Evolutionary conservation across 257 asterid genomes (phyloP), one percentile per base, ranked within the genome.

Genomic region (Oldenlandia corymbosa): DNA sequence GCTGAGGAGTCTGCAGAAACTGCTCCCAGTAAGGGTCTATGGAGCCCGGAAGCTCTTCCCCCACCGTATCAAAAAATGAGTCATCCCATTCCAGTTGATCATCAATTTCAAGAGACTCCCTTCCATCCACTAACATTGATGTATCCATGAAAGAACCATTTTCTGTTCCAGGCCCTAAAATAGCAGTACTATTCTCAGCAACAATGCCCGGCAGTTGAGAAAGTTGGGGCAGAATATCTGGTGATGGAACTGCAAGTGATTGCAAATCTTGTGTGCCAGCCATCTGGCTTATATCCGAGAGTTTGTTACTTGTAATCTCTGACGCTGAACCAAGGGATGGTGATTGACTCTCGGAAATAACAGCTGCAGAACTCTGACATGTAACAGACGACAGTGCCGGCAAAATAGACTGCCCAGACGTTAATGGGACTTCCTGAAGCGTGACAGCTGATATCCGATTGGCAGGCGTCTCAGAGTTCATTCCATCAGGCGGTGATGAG

Each of bases 21-120:
- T 85, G 84, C n/a, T 90, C 99, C 97, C 96, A 93, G 66, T 89
- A 93, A 27, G 91, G 86, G 68, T 87, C 93, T 26, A 71, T 70
- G 26, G 84, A 77, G 42, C 74, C 86, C 47, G 94, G 96, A 79
- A 88, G 94, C 39, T 81, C 95, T 42, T 75, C 81, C n/a, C n/a
- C n/a, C 58, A 84, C 71, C 37, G 80, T 88, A 52, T 84, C 94
- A 64, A 88, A 68, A 70, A 86, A 69, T 42, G 71, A 49, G 54
- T 39, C 64, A 10, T 82, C 91, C 99, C 97, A 92, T 24, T 84
- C 97, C 36, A 68, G 60, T 2, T 82, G 75, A 26, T 76, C 75
- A 50, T 67, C 85, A 8, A 81, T 72, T 32, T 85, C 92, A 46
- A 86, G 74, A 0, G 75, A 77, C 26, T 77, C 59, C 27, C 71